Evolutionary conservation across 2,329 filamentous ascomycete species (phyloP), one percentile per base, ranked within the genome.

Genomic region (Xylaria sp.): DNA sequence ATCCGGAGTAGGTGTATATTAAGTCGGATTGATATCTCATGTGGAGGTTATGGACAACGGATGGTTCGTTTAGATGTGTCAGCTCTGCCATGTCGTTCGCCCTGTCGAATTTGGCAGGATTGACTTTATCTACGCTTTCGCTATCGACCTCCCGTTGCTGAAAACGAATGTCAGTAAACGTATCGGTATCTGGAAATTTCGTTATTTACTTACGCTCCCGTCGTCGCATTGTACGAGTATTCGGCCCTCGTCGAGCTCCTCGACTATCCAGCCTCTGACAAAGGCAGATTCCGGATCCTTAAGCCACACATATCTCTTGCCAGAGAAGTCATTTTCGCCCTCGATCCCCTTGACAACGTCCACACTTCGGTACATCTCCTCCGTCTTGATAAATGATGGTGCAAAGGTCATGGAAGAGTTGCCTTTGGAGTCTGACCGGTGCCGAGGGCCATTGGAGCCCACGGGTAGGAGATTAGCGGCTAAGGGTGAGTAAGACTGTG

Each of bases 51-150:
- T 99, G 92, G 47, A 99, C 92, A 47, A 99, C 94, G 0, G 94
- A 97, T 19, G 93, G 90, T 76, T 99, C 94, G 74, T 99, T 99
- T 60, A 99, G 79, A 73, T 99, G 94, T 5, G 94, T 99, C 68
- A 99, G 82, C 72, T 99, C 94, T 20, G 95, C 94, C 94, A 99
- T 99, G 73, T 99, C 95, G 76, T 95, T 92, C 61, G 93, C 93
- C 75, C 97, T 99, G 82, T 99, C 94, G 76, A 99, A 99, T 72
- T 99, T 99, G 68, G 93, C 93, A 43, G 94, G 94, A 74, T 99
- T 99, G 78, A 99, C 95, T 75, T 97, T 97, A 80, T 99, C 95
- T 63, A 97, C 92, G 65, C 86, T 89, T 66, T 97, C 92, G 47
- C 84, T 76, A 62, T 93, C 88, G 46, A 94, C 88, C 69, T 96